phyloP scores from a whole-genome alignment of 1,284 basidiomycete species.

The Phaffia rhodozyma region DNA sequence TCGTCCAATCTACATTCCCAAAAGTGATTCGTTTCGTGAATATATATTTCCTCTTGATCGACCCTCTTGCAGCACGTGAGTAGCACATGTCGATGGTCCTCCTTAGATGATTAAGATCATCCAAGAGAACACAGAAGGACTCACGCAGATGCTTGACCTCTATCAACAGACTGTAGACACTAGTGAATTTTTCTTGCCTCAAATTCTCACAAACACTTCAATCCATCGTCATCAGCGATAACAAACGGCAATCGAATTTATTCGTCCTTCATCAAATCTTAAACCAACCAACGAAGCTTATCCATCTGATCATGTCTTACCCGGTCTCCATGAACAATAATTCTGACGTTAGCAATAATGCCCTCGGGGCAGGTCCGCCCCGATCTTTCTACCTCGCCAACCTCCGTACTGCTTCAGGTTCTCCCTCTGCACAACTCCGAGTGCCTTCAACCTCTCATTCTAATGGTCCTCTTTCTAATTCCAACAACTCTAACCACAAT shows the following conservation, averaged over 20 bases:
- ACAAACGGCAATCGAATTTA: neutral
- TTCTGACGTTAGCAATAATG: neutral
- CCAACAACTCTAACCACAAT: neutral
- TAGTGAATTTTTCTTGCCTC: neutral
- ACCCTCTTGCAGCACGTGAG: neutral
- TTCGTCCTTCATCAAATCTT: neutral
- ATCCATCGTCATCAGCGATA: neutral
- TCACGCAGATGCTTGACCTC: no score
- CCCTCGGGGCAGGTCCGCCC: neutral
- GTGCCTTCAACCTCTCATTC: neutral
- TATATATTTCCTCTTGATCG: neutral
- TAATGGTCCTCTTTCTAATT: neutral
- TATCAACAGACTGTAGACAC: no score
- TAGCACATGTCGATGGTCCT: no score
- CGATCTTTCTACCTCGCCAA: constrained; percentile 12
- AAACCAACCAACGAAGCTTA: no score
- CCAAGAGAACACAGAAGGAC: no score
- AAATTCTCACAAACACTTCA: neutral
- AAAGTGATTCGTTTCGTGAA: neutral
- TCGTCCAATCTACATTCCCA: no score
- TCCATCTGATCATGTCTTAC: constrained; percentile 9
- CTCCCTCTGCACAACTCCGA: constrained; percentile 2
- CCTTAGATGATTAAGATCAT: no score
- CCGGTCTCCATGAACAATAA: neutral
- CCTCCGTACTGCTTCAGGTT: constrained; percentile 7